phyloP scores from a whole-genome alignment of 306 rosid genomes.

The Fragaria ananassa region DNA sequence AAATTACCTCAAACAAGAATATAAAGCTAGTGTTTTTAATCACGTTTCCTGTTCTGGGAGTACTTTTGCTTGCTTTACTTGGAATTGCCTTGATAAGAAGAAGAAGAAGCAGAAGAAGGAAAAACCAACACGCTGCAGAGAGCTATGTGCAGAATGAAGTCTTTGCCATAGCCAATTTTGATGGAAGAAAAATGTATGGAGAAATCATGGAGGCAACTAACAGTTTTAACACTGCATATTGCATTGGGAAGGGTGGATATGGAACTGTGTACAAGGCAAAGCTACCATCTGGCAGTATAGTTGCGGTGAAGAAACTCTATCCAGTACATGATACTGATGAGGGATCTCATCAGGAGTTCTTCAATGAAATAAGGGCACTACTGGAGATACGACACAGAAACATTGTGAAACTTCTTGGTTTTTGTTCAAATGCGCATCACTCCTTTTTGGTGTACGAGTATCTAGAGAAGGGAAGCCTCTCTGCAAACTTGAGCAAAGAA shows the following conservation, averaged over 20 bases:
- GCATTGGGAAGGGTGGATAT: slow-evolving; percentile 31
- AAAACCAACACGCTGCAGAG: not conserved
- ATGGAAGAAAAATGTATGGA: slow-evolving; percentile 18
- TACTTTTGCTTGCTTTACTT: not conserved
- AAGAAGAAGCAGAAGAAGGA: not conserved
- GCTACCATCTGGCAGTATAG: not conserved
- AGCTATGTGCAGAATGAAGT: not conserved
- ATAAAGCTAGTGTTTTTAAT: not conserved
- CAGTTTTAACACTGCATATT: slow-evolving; percentile 18
- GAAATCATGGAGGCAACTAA: slow-evolving; percentile 27
- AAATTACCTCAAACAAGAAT: not conserved
- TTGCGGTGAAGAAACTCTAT: slow-evolving; percentile 28
- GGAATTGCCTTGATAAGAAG: too few relatives aligned
- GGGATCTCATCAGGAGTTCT: slow-evolving; percentile 16
- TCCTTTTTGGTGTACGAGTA: slow-evolving; percentile 28
- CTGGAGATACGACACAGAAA: slow-evolving; percentile 30
- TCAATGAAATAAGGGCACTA: slow-evolving; percentile 23
- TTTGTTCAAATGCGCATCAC: slow-evolving; percentile 13
- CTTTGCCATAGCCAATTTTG: not conserved
- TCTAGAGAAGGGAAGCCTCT: slow-evolving; percentile 21
- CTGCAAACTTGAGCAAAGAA: slow-evolving; percentile 8
- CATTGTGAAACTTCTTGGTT: slow-evolving; percentile 23
- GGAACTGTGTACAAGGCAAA: slow-evolving; percentile 26
- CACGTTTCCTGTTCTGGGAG: not conserved
- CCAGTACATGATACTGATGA: not conserved